Evolutionary conservation across 495 filamentous ascomycete species (phyloP).

Genomic region (Aspergillus heteromorphus): DNA sequence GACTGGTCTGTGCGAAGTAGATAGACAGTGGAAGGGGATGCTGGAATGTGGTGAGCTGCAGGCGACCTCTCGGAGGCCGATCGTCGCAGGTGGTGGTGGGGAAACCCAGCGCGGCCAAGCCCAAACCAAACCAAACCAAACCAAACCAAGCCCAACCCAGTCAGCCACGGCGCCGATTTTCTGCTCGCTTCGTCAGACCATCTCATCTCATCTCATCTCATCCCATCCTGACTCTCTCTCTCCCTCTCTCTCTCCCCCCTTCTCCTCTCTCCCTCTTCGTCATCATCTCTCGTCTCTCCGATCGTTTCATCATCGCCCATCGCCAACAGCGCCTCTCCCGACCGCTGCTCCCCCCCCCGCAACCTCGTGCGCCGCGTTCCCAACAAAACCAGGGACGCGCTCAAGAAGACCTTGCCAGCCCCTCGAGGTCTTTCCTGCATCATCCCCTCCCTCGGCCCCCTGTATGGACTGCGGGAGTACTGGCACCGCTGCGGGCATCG

Average conservation of each 20-base stretch:
- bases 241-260: neutral
- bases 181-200: constrained; percentile 14
- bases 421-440: constrained; percentile 9
- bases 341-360: constrained; percentile 6
- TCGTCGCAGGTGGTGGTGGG: constrained; percentile 19
- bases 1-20: constrained; percentile 21
- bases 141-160: neutral
- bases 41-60: no score
- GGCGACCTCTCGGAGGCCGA: constrained; percentile 22
- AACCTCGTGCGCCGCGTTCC: neutral
- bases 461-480: constrained; percentile 45
- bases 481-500: constrained; percentile 41
- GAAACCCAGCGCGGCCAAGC: constrained; percentile 18
- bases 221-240: neutral
- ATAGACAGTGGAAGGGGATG: no score
- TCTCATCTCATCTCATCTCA: constrained; percentile 18
- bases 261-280: neutral
- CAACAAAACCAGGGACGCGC: constrained; percentile 4
- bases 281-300: neutral
- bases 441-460: constrained; percentile 15
- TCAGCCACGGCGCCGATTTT: constrained; percentile 15
- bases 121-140: neutral
- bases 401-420: constrained; percentile 16
- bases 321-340: neutral
- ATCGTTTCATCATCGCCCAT: neutral